Evolutionary conservation across 2,329 filamentous ascomycete species (phyloP), one percentile per base, ranked within the genome.

Genomic region (Clonostachys solani): DNA sequence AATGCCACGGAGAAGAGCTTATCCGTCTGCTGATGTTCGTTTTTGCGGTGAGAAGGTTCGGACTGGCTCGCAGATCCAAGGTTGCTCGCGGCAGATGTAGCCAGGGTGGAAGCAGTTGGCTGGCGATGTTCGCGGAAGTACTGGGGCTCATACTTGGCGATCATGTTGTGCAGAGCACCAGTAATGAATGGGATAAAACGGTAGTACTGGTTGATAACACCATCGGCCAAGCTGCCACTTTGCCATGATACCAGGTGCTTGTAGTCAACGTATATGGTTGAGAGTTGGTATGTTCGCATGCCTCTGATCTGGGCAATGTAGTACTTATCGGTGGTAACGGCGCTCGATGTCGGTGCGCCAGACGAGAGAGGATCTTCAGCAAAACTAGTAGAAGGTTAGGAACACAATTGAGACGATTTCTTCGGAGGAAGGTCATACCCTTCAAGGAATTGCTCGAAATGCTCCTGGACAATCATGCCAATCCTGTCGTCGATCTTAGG

Each of bases 111-210:
- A 42, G 86, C 83, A 3, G 86, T 87, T 6, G 90, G 86, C 64
- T 96, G 91, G 45, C 90, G 83, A 72, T 97, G 92, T 60, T 95
- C 87, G 57, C 89, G 82, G 71, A 95, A 97, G 71, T 97, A 99
- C 62, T 87, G 80, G 6, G 94, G 89, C 66, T 96, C 92, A 69
- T 96, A 87, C 70, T 95, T 95, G 55, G 89, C 86, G 57, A 99
- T 95, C 68, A 95, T 83, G 60, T 91, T 95, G 71, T 99, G 91
- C 40, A 99, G 74, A 23, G 87, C 92, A 53, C 87, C 83, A 18
- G 88, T 90, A 59, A 99, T 81, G 65, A 94, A 99, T 4, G 94
- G 94, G 19, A 95, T 78, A 64, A 96, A 96, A 55, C 94, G 89
- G 67, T 96, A 97, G 74, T 96, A 97, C 61, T 95, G 87, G 57